These are phyloP conservation scores for Protomyces gravidus DNA, from an alignment of 1,139 yeast genomes.

Conservation along the genomic window DNA sequence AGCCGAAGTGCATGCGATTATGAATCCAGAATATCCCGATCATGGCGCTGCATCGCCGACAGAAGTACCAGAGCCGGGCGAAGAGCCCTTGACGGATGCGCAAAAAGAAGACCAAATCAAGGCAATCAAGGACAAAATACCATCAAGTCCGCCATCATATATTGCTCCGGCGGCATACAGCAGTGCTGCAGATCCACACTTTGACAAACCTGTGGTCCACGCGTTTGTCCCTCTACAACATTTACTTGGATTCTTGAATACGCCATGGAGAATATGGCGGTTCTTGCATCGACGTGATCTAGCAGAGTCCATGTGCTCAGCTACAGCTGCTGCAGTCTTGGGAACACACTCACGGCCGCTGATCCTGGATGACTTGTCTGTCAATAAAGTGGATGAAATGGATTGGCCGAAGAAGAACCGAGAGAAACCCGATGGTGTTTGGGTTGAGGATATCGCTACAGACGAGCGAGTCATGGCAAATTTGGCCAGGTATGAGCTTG, in stretches of 20 bases:
- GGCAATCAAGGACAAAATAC: constrained; percentile 27
- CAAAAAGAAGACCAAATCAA: constrained; percentile 24
- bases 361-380: constrained; percentile 51
- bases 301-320: constrained; percentile 66
- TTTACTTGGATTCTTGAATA: constrained; percentile 68
- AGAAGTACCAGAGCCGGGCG: constrained; percentile 9
- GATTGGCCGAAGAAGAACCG: constrained; percentile 94
- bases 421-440: constrained; percentile 47
- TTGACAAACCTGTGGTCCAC: constrained; percentile 52
- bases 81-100: constrained; percentile 5
- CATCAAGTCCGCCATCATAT: constrained; percentile 33
- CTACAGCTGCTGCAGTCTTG: constrained; percentile 58
- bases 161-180: constrained; percentile 23
- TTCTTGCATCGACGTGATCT: constrained; percentile 68
- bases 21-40: constrained; percentile 15
- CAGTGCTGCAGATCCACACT: constrained; percentile 15
- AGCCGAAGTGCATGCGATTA: constrained; percentile 28
- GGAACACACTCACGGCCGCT: constrained; percentile 55
- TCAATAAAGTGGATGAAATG: constrained; percentile 65
- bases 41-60: constrained; percentile 9
- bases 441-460: constrained; percentile 28
- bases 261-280: constrained; percentile 71
- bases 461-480: constrained; percentile 30
- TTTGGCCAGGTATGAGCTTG: constrained; percentile 24
- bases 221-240: constrained; percentile 70